Base-by-base conservation (phyloP, 495 filamentous ascomycete genomes). In the Podospora pseudopauciseta region DNA sequence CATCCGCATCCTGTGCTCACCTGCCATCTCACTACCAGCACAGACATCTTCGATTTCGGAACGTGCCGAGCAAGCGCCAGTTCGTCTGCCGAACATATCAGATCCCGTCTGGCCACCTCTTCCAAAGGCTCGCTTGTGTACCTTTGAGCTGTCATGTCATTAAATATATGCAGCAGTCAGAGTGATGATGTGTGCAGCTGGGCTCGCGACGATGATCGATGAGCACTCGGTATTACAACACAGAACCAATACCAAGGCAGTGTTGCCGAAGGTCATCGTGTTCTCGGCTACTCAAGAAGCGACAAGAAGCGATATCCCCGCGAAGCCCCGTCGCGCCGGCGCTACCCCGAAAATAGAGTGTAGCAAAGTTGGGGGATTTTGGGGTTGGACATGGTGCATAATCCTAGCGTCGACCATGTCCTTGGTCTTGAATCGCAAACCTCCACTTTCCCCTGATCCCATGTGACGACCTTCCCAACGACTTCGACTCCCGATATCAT, bases 391-490 rank as follows among this genome's bases (percentile, higher is more conserved):
- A 11, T 49, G 39, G 39, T 49, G 15, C 39, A 49, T 49, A 49
- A 49, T 11, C 39, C 39, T 49, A 49, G 39, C 39, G 15, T 49
- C 39, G 39, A 58, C 55, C 55, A 26, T 58, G n/a, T 26, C 55
- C 55, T 15, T 19, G 55, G 23, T 26, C 55, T 58, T 58, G 55
- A 58, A 58, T 58, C n/a, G 55, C 55, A 26, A 58, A 58, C 55
- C 15, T 58, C 55, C 55, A 58, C 55, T 58, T 58, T 58, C 55
- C 55, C 55, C 55, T 58, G 55, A 58, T 49, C 55, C 55, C 55
- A 58, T 58, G 55, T 58, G 55, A 58, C 55, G 23, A 13, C 9
- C 9, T 18, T 49, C 39, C 39, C 9, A 49, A 49, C 39, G 39
- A 58, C 7, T 58, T 58, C 11, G 55, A 58, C 55, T 58, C 55